These are phyloP conservation scores for Bullera alba DNA, from an alignment of 768 basidiomycete species.

Conservation along the genomic window DNA sequence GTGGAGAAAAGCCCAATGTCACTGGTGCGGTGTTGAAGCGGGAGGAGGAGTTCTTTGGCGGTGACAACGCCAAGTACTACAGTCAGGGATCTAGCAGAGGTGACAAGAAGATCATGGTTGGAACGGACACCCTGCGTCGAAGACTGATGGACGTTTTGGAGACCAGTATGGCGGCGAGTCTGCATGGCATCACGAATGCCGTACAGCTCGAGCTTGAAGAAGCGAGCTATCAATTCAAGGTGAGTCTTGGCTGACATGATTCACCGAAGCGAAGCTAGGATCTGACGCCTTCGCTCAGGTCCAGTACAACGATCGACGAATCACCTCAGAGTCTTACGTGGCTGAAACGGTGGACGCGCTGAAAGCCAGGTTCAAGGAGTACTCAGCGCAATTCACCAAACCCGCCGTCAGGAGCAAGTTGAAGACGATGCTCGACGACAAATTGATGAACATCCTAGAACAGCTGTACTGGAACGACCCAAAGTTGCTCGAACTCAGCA, in stretches of 20 bases:
- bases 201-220: conserved; percentile 97
- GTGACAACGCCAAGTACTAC: conserved; percentile 49
- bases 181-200: conserved; percentile 93
- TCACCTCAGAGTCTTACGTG: conserved; percentile 92
- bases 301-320: conserved; percentile 73
- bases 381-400: conserved; percentile 75
- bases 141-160: conserved; percentile 96
- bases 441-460: conserved; percentile 94
- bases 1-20: conserved; percentile 39
- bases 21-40: conserved; percentile 53
- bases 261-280: background rate
- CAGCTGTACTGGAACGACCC: conserved; percentile 95
- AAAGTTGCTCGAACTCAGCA: conserved; percentile 66
- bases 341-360: conserved; percentile 92
- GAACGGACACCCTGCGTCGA: conserved; percentile 79
- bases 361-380: conserved; percentile 78
- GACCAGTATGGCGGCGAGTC: conserved; percentile 90
- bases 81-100: conserved; percentile 9
- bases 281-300: conserved; percentile 24
- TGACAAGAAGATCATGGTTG: conserved; percentile 62
- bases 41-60: conserved; percentile 49
- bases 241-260: conserved; percentile 51
- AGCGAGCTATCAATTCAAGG: conserved; percentile 97
- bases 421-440: conserved; percentile 88
- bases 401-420: conserved; percentile 81